Conservation (phyloP, 257 asterid genomes). For the Lantana camara region DNA sequence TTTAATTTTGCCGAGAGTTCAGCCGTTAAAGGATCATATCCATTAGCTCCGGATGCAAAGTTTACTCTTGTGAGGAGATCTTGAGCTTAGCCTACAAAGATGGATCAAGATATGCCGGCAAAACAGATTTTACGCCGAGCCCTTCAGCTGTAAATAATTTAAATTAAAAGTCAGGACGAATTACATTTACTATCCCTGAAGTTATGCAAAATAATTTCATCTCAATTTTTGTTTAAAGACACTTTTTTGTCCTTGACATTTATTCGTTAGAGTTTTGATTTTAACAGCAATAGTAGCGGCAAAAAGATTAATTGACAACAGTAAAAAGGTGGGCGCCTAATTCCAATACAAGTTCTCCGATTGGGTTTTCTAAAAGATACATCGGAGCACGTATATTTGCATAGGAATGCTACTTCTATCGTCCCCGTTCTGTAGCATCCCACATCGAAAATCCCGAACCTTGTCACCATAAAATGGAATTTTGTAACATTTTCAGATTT, state of each 20-base stretch:
- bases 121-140: constrained; percentile 48
- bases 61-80: constrained; percentile 76
- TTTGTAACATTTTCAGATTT: neutral
- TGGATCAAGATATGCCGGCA: constrained; percentile 68
- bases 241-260: no score
- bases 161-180: no score
- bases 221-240: no score
- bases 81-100: constrained; percentile 40
- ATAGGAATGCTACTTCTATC: constrained; percentile 55
- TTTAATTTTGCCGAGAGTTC: constrained; percentile 36
- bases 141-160: constrained; percentile 58
- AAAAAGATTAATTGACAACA: no score
- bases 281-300: no score
- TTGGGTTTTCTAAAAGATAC: no score
- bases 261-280: no score
- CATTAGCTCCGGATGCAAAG: constrained; percentile 74
- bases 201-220: no score
- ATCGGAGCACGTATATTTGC: constrained; percentile 49
- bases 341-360: no score
- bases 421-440: constrained; percentile 79
- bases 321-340: no score
- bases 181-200: no score
- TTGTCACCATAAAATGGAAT: constrained; percentile 29
- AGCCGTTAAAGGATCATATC: constrained; percentile 68
- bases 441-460: constrained; percentile 27